phyloP scores from a whole-genome alignment of 2,329 filamentous ascomycete genomes.

The Calonectria pseudoreteaudii region DNA sequence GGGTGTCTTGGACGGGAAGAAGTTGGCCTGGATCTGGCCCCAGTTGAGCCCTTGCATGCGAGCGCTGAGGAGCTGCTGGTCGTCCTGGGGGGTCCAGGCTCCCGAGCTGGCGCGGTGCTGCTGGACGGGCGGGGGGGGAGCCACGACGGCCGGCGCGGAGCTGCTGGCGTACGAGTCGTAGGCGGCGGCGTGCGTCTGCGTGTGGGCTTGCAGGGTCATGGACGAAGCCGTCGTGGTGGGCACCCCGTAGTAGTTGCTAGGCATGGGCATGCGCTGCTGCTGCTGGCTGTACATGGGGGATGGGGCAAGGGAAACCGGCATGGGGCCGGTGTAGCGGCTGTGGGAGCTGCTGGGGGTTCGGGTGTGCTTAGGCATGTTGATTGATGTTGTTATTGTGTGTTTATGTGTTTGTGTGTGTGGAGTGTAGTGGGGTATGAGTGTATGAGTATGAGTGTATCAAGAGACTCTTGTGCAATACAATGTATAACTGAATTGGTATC shows the following conservation, averaged over 20 bases:
- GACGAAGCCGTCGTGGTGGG: constrained; percentile 48
- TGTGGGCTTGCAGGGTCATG: constrained; percentile 45
- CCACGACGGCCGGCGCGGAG: constrained; percentile 48
- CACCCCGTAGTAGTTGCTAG: constrained; percentile 54
- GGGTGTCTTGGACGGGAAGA: constrained; percentile 82
- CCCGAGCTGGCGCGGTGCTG: constrained; percentile 69
- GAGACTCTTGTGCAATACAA: neutral
- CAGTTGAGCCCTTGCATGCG: constrained; percentile 84
- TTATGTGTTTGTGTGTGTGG: neutral
- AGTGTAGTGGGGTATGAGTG: constrained; percentile 17
- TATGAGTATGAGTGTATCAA: constrained; percentile 11
- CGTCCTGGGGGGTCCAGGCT: constrained; percentile 80
- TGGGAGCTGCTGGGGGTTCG: constrained; percentile 52
- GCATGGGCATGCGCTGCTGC: constrained; percentile 54
- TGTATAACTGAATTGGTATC: neutral
- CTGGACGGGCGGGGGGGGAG: constrained; percentile 61
- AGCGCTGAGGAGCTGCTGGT: constrained; percentile 78
- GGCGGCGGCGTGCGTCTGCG: constrained; percentile 47
- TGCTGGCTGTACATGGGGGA: constrained; percentile 55
- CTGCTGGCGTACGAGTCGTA: constrained; percentile 55
- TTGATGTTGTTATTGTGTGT: constrained; percentile 14
- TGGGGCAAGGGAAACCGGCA: constrained; percentile 56
- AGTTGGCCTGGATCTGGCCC: constrained; percentile 80
- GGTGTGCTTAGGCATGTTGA: constrained; percentile 60
- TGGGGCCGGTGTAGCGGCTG: constrained; percentile 43